phyloP scores from a whole-genome alignment of 2,329 filamentous ascomycete species.

The Beauveria sp. region DNA sequence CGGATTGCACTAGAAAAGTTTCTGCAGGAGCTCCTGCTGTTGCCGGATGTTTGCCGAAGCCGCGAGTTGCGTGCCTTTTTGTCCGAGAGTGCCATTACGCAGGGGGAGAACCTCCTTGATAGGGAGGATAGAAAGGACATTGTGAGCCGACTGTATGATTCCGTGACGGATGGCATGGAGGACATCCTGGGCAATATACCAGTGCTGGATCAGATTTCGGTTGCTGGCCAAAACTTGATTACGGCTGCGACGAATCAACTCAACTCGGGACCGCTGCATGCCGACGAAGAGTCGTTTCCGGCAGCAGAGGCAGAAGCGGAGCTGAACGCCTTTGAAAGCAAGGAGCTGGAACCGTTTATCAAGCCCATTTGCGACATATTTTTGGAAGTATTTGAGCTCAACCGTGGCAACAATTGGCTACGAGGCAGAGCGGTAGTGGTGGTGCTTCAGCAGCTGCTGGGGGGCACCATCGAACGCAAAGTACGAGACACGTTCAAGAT shows the following conservation, averaged over 20 bases:
- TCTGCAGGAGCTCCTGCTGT: conserved; percentile 68
- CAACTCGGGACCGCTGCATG: conserved; percentile 44
- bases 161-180: conserved; percentile 95
- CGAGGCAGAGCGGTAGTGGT: conserved; percentile 92
- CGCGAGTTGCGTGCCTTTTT: conserved; percentile 87
- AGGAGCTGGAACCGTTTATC: conserved; percentile 87
- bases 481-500: conserved; percentile 75
- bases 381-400: conserved; percentile 89
- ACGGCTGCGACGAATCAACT: conserved; percentile 64
- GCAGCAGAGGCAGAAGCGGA: conserved; percentile 85
- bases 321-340: conserved; percentile 84
- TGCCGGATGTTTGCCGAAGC: conserved; percentile 91
- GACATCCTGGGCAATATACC: conserved; percentile 95
- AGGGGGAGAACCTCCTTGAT: conserved; percentile 48
- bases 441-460: conserved; percentile 89
- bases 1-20: conserved; percentile 79
- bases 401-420: conserved; percentile 94
- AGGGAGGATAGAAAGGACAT: conserved; percentile 72
- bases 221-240: conserved; percentile 85
- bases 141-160: conserved; percentile 91
- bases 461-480: conserved; percentile 92
- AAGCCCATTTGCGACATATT: conserved; percentile 98
- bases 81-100: conserved; percentile 74
- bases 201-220: conserved; percentile 86
- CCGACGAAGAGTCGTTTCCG: conserved; percentile 41